Conservation (phyloP, 352 stramenopile species). For the Globisporangium cylindrosporum region DNA sequence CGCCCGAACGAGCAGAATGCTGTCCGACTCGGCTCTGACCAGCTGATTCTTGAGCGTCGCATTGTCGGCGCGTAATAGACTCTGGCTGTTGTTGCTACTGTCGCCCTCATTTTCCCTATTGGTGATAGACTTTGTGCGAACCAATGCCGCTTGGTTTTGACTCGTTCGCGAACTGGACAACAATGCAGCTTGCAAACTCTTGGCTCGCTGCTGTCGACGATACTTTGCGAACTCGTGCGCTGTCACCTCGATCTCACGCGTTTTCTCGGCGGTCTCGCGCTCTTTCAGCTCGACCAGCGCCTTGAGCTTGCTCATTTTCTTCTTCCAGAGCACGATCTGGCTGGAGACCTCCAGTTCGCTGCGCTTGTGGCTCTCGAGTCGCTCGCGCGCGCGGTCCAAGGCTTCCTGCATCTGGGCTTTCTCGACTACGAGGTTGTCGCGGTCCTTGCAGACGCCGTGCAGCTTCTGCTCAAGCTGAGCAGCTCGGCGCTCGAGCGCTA, state of each 20-base stretch:
- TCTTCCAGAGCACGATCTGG: constrained; percentile 45
- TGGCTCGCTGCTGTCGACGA: constrained; percentile 30
- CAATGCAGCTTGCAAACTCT: constrained; percentile 29
- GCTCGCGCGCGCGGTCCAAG: constrained; percentile 20
- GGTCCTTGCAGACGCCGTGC: constrained; percentile 26
- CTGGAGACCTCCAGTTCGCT: constrained; percentile 34
- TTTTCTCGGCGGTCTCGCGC: constrained; percentile 25
- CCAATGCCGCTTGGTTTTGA: background rate
- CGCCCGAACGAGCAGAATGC: constrained; percentile 59
- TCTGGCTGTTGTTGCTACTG: constrained; percentile 18
- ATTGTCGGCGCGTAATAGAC: constrained; percentile 45
- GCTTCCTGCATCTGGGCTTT: constrained; percentile 23
- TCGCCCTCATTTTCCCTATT: constrained; percentile 2
- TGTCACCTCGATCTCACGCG: constrained; percentile 25
- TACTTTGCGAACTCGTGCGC: constrained; percentile 29
- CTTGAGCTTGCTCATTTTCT: constrained; percentile 56
- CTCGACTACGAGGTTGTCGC: constrained; percentile 30
- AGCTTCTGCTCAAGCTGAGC: constrained; percentile 34
- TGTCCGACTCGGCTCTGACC: constrained; percentile 57
- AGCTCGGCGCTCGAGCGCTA: constrained; percentile 46
- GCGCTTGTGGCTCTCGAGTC: constrained; percentile 21
- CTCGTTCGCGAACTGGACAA: constrained; percentile 14
- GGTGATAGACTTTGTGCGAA: background rate
- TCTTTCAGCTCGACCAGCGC: constrained; percentile 44
- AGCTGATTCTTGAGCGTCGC: constrained; percentile 58